phyloP scores from a whole-genome alignment of 2,329 filamentous ascomycete genomes.

The Botrytis medusae region DNA sequence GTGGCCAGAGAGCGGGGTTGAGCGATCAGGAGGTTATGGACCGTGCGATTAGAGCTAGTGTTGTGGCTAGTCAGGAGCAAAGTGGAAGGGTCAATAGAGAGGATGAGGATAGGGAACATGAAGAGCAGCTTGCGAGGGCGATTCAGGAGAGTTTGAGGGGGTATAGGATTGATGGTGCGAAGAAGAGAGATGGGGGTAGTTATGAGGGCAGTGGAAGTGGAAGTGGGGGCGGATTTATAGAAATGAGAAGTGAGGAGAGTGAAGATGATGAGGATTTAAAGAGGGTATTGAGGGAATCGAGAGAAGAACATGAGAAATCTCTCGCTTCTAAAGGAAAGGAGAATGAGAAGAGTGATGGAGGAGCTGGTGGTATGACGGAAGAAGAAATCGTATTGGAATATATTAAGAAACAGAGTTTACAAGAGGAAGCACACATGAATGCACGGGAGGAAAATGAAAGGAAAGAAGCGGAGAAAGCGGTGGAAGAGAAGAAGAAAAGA shows the following conservation, averaged over 20 bases:
- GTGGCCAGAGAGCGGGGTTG: slow-evolving; percentile 34
- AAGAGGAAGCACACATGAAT: slow-evolving; percentile 57
- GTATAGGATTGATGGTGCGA: slow-evolving; percentile 20
- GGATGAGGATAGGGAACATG: slow-evolving; percentile 54
- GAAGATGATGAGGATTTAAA: slow-evolving; percentile 35
- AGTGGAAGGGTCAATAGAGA: slow-evolving; percentile 16
- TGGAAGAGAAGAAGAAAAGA: slow-evolving; percentile 17
- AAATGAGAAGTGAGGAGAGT: slow-evolving; percentile 1
- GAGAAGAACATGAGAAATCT: slow-evolving; percentile 30
- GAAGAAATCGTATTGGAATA: slow-evolving; percentile 76
- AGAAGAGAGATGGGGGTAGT: background rate
- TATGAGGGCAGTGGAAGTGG: slow-evolving; percentile 18
- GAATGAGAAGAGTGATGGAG: background rate
- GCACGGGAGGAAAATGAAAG: slow-evolving; percentile 21
- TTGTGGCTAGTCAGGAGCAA: slow-evolving; percentile 34
- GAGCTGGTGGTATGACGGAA: slow-evolving; percentile 47
- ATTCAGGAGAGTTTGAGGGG: slow-evolving; percentile 51
- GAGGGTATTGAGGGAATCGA: slow-evolving; percentile 32
- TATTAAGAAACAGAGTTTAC: slow-evolving; percentile 72
- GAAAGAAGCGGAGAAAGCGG: background rate
- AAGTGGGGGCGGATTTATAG: slow-evolving; percentile 14
- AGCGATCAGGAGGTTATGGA: slow-evolving; percentile 46
- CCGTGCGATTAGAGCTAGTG: slow-evolving; percentile 51
- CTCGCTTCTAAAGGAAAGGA: background rate
- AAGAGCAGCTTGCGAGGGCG: slow-evolving; percentile 55